Evolutionary conservation across 805 yeast genomes (phyloP).

Genomic region (Lipomyces sp.): DNA sequence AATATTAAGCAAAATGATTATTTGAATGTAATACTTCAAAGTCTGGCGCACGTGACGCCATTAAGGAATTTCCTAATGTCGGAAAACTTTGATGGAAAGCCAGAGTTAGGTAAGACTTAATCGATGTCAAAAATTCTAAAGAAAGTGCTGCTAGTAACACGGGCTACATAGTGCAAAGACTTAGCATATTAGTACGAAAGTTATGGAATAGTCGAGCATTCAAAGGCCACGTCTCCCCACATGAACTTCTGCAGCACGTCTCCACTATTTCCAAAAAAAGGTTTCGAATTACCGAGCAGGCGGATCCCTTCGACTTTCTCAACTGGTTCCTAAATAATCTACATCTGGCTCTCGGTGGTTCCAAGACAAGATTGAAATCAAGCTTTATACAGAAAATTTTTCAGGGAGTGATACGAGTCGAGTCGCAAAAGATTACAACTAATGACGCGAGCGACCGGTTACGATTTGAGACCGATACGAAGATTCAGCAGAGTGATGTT

Average conservation of each 20-base stretch:
- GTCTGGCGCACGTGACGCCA: conserved; percentile 57
- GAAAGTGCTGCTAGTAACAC: neutral
- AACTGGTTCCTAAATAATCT: conserved; percentile 63
- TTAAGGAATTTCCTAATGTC: conserved; percentile 56
- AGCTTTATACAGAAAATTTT: conserved; percentile 49
- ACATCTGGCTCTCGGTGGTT: conserved; percentile 45
- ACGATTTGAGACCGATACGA: conserved; percentile 39
- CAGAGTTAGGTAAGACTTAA: conserved; percentile 44
- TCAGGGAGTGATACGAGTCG: conserved; percentile 59
- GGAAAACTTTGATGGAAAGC: conserved; percentile 26
- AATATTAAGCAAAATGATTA: conserved; percentile 58
- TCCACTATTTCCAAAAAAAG: conserved; percentile 51
- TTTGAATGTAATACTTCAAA: conserved; percentile 61
- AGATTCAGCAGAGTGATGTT: conserved; percentile 32
- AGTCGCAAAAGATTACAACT: conserved; percentile 42
- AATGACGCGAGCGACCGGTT: conserved; percentile 39
- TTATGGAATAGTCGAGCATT: conserved; percentile 68
- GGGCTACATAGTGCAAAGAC: conserved; percentile 42
- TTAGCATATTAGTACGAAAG: conserved; percentile 58
- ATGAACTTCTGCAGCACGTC: conserved; percentile 61
- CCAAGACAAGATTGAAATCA: conserved; percentile 39
- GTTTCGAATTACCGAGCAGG: conserved; percentile 49
- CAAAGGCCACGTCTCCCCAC: conserved; percentile 68
- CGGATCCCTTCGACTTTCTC: conserved; percentile 62
- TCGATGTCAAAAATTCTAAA: neutral